Base-by-base conservation (phyloP, 208 protist species). In the Acanthamoeba lugdunensis region DNA sequence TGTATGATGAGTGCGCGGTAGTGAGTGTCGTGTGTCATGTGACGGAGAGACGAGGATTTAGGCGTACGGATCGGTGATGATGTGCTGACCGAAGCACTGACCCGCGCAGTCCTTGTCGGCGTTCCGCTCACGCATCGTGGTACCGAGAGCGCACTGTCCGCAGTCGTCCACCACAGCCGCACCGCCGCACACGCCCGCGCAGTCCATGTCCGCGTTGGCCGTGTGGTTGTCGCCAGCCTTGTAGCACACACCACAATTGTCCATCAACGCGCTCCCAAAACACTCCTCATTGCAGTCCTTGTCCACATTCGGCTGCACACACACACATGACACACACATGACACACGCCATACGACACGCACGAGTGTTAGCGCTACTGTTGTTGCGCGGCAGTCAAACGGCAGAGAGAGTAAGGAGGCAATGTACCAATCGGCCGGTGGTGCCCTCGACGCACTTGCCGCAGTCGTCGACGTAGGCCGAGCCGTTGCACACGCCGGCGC, bases 71-170 rank as follows among this genome's bases (percentile, higher is more conserved):
- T 77, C 69, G 30, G 69, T 48, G 69, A 45, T 45, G 30, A 77
- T 18, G 69, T 77, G 69, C n/a, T 77, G 69, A 16, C 77, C 77
- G 41, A 52, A 52, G 77, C 77, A 87, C 50, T 87, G 77, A 14
- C 77, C 77, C 4, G 77, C 50, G 30, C 77, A 87, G 21, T 87
- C 77, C 77, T 87, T 61, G 48, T 50, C 50, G 48, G 25, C 33
- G 50, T 52, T 52, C 18, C 8, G 11, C 18, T 87, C 69, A 7
- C 33, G n/a, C 69, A 7, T 77, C 7, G 69, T 77, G n/a, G 69
- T 77, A n/a, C 69, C 69, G 21, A 77, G 69, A 7, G 69, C 30
- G 41, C 77, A 87, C 3, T 14, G 5, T 5, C 77, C 77, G 21
- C 50, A 63, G 30, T 61, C 41, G 77, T 87, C 77, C 6, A 63